A percentile compares a stretch with the other conserved stretches of the same genome.
Evolutionary conservation across 371 early-diverging fungal genomes (phyloP).

Genomic region (Coemansia sp.): DNA sequence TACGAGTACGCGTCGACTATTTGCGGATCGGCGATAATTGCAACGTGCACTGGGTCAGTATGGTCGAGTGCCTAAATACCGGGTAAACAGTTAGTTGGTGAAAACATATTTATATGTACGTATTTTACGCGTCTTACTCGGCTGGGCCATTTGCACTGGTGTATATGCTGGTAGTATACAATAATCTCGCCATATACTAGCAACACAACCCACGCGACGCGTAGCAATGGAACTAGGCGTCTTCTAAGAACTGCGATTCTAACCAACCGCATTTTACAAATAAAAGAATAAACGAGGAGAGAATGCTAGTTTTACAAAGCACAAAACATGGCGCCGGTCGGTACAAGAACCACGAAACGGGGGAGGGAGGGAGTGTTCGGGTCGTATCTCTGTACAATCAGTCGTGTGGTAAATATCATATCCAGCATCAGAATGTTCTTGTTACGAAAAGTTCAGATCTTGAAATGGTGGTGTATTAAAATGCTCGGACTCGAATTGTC

Average conservation of each 20-base stretch:
- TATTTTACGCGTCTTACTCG: background rate
- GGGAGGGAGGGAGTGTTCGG: too few species aligned
- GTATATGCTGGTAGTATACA: constrained; percentile 32
- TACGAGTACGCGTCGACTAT: constrained; percentile 88
- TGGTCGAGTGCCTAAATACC: background rate
- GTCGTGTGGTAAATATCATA: too few species aligned
- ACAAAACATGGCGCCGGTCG: background rate
- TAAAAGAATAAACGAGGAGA: background rate
- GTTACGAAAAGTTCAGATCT: too few species aligned
- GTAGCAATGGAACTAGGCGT: constrained; percentile 18
- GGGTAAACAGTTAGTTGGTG: too few species aligned
- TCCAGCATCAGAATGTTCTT: too few species aligned
- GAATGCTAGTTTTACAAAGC: too few species aligned
- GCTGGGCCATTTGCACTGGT: constrained; percentile 40
- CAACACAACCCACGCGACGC: constrained; percentile 35
- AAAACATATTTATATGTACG: too few species aligned
- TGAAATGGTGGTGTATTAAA: too few species aligned
- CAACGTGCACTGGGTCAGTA: constrained; percentile 23
- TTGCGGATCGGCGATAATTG: constrained; percentile 87
- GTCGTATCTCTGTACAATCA: too few species aligned
- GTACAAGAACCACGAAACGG: too few species aligned
- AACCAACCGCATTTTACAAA: background rate
- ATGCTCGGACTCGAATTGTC: too few species aligned
- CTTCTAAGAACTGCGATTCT: background rate
- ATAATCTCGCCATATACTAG: constrained; percentile 44